Base-by-base conservation (phyloP, 305 asterid species). In the Fraxinus paxiana region DNA sequence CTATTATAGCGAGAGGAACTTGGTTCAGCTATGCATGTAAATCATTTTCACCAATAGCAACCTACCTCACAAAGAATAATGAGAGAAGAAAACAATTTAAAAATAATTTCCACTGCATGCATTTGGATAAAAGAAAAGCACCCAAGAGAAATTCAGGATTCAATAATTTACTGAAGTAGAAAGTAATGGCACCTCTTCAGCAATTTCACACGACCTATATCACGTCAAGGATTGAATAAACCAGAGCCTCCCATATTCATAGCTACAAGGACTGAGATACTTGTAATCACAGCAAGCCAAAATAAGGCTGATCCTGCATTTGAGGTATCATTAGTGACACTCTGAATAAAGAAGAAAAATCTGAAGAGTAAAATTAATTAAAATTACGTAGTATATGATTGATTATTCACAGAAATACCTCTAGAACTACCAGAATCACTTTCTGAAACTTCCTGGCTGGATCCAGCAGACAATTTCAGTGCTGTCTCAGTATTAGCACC, bases 141-240 rank as follows among this genome's bases (percentile, higher is more conserved):
- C 38, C 24, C 71, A 34, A 73, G 31, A 61, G 33, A 61, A 61
- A 17, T 73, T 82, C 76, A 76, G 80, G 30, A 61, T 43, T 33
- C 61, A 24, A 51, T n/a, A 48, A 71, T 33, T 31, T 26, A 43
- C 28, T 48, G 83, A 75, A 76, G 81, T 67, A 83, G 46, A 75
- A 81, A 9, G 20, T 56, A 54, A 56, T 65, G 75, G 38, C 33
- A 31, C 80, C 34, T 78, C 63, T 70, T 63, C n/a, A 33, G 78
- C 77, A 78, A 67, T 65, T 35, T 43, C 75, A 37, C 17, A 38
- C 1, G 30, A 73, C 76, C 30, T 34, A 67, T 5, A 43, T 22
- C 63, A 77, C 13, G 43, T 93, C 91, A 96, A 82, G 99, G 98
- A 87, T 96, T 96, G 91, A 94, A 96, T 84, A 94, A 76, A 87